Evolutionary conservation across 2,329 filamentous ascomycete genomes (phyloP).

Genomic region (Diaporthe citri): DNA sequence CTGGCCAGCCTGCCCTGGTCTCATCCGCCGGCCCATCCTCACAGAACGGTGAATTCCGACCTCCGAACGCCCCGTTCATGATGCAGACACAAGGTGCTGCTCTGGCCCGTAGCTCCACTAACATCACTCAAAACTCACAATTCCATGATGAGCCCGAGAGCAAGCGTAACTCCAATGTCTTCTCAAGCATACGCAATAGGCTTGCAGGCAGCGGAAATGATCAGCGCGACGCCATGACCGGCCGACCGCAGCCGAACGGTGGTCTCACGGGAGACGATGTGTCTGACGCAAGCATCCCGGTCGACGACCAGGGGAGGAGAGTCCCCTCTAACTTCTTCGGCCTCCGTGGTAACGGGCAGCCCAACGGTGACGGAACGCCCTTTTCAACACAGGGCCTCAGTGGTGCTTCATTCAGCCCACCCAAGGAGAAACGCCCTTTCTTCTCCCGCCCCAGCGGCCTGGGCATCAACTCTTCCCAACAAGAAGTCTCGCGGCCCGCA

Average conservation of each 20-base stretch:
- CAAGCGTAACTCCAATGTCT: conserved; percentile 59
- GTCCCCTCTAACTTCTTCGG: conserved; percentile 57
- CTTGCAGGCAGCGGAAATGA: conserved; percentile 52
- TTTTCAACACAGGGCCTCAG: conserved; percentile 44
- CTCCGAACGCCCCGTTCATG: conserved; percentile 41
- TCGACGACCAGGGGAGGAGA: conserved; percentile 55
- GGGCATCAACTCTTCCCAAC: conserved; percentile 31
- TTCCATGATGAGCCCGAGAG: conserved; percentile 52
- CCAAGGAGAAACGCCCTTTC: conserved; percentile 43
- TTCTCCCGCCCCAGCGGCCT: conserved; percentile 47
- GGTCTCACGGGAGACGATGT: conserved; percentile 54
- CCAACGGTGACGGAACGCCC: conserved; percentile 41
- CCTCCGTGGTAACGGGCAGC: conserved; percentile 43
- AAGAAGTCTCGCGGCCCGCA: conserved; percentile 37
- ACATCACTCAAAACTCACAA: conserved; percentile 41
- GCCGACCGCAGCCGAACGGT: conserved; percentile 40
- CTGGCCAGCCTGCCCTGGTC: conserved; percentile 36
- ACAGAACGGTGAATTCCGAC: conserved; percentile 40
- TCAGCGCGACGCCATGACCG: conserved; percentile 47
- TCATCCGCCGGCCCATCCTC: conserved; percentile 26
- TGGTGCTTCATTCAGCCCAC: conserved; percentile 36
- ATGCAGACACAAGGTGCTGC: conserved; percentile 28
- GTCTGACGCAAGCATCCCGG: conserved; percentile 56
- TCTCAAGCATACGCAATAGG: conserved; percentile 64
- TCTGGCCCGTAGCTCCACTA: conserved; percentile 39